phyloP scores from a whole-genome alignment of 192 early-diverging fungal species.

The Podila verticillata region DNA sequence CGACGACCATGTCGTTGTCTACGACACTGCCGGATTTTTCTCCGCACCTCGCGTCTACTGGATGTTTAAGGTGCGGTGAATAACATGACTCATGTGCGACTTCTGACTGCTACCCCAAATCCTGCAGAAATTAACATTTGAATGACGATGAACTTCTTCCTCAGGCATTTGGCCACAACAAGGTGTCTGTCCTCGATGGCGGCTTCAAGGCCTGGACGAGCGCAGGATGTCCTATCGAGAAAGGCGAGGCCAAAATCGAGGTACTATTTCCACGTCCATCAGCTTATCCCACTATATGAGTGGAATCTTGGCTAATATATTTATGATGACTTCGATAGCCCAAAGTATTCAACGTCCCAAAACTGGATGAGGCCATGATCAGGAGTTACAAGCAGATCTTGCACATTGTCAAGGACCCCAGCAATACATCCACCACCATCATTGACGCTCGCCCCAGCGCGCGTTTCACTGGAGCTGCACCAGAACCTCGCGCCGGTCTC shows the following conservation, averaged over 20 bases:
- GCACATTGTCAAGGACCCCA: conserved; percentile 58
- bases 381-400: conserved; percentile 64
- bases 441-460: conserved; percentile 76
- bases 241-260: conserved; percentile 43
- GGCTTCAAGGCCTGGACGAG: conserved; percentile 85
- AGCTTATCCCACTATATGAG: too few species aligned
- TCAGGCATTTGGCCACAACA: conserved; percentile 89
- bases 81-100: conserved; percentile 4
- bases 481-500: conserved; percentile 84
- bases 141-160: neutral
- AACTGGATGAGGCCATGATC: conserved; percentile 53
- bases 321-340: conserved; percentile 8
- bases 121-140: neutral
- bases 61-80: conserved; percentile 86
- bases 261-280: conserved; percentile 26
- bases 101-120: neutral
- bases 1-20: conserved; percentile 88
- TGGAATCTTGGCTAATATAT: neutral
- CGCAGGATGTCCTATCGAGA: conserved; percentile 60
- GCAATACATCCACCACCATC: conserved; percentile 55
- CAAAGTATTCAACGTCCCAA: conserved; percentile 47
- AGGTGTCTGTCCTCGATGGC: conserved; percentile 89
- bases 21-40: conserved; percentile 84
- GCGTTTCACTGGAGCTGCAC: conserved; percentile 74
- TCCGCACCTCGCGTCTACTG: conserved; percentile 91